Base-by-base conservation (phyloP, 805 yeast species). In the Starmera dryadoides region DNA sequence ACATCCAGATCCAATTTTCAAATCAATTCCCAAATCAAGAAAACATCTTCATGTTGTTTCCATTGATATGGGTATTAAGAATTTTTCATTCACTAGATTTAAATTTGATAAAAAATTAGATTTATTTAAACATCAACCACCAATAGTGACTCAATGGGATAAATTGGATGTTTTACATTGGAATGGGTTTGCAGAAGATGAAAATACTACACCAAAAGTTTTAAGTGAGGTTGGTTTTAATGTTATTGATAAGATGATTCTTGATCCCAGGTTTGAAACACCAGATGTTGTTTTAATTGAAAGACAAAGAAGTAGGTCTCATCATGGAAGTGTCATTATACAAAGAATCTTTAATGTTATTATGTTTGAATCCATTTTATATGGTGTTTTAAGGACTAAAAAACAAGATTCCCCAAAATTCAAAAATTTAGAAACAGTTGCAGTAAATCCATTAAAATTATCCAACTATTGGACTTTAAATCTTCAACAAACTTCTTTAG, bases 291-390 rank as follows among this genome's bases (percentile, higher is more conserved):
- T 75, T 3, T 48, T 78, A 10, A 58, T 79, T 3, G 86, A 80
- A 48, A 50, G 77, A 41, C 86, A 80, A 52, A 49, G 86, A 30
- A 62, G 71, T 31, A 62, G 85, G 36, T 64, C 76, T 0, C 58
- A 57, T 45, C 73, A 80, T 0, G 60, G 71, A 2, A 59, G 63
- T 10, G 55, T 53, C 15, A 69, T 79, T 1, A 59, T 74, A 5
- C 81, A 77, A 39, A 66, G 69, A 40, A 68, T 79, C 3, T 51
- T 78, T 22, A 65, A 69, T 37, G 69, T 75, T 4, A 79, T 77
- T 40, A 64, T 77, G 18, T 48, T 79, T 26, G 86, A 79, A 48
- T 65, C 68, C 14, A 71, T 73, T 69, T 32, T 74, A 3, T 60
- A 58, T 46, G 59, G 68, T 0, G 38, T 58, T 4, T 40, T 60